Percentiles rank a stretch among this genome's conserved stretches.
phyloP scores from a whole-genome alignment of 2,329 filamentous ascomycete species.

The Arthrobotrys pseudoclavata region DNA sequence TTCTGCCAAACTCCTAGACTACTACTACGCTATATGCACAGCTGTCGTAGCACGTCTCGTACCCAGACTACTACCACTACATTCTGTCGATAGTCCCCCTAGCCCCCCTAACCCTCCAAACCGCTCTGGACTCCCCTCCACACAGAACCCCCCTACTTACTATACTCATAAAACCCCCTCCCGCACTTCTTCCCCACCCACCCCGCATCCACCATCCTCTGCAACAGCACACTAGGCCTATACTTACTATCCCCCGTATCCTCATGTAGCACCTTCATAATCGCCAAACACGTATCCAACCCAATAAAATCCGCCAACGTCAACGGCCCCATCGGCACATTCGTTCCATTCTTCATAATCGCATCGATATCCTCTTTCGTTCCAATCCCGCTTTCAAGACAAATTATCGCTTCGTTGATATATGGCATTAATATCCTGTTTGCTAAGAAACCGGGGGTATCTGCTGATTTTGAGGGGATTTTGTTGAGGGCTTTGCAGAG shows the following conservation, averaged over 20 bases:
- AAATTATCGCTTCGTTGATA: constrained; percentile 98
- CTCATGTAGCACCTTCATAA: constrained; percentile 93
- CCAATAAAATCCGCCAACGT: constrained; percentile 97
- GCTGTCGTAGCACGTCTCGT: too few relatives aligned
- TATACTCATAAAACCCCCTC: constrained; percentile 95
- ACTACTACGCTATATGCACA: too few relatives aligned
- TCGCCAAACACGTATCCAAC: constrained; percentile 92
- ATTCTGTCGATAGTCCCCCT: too few relatives aligned
- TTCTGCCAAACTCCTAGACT: too few relatives aligned
- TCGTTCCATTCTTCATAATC: constrained; percentile 99
- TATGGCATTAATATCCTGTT: constrained; percentile 99
- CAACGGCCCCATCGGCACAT: constrained; percentile 97
- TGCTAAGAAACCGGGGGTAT: constrained; percentile 92
- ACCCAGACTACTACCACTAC: too few relatives aligned
- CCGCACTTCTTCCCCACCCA: constrained; percentile 98
- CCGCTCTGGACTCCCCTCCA: too few relatives aligned
- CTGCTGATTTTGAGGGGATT: constrained; percentile 85
- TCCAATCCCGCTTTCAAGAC: constrained; percentile 92
- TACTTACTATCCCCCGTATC: constrained; percentile 98
- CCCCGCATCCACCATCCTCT: constrained; percentile 97
- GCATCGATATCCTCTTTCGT: constrained; percentile 90
- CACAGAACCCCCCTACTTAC: constrained; percentile 15
- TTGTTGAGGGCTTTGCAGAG: constrained; percentile 96
- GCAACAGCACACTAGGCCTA: constrained; percentile 84
- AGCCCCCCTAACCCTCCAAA: too few relatives aligned